phyloP scores from a whole-genome alignment of 129 eudicot species.

The Artemisia argyi region DNA sequence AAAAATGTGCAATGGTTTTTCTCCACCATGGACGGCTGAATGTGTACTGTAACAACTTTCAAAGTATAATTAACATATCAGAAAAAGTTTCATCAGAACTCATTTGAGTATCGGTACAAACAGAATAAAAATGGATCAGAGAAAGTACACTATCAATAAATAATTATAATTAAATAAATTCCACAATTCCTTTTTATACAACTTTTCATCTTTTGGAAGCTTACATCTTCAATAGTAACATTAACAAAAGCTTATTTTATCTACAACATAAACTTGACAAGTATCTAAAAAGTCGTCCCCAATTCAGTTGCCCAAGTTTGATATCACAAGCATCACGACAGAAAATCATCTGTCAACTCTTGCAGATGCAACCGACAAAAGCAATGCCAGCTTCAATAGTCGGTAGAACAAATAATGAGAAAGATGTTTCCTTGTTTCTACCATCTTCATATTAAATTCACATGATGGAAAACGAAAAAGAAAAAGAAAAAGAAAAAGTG shows the following conservation, averaged over 20 bases:
- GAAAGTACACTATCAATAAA: too few relatives aligned
- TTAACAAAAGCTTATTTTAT: not conserved
- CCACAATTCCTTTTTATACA: too few relatives aligned
- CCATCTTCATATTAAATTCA: too few relatives aligned
- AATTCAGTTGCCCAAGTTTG: not conserved
- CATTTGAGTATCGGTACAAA: not conserved
- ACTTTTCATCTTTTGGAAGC: not conserved
- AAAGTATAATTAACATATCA: not conserved
- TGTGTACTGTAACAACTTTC: not conserved
- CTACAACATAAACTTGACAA: not conserved
- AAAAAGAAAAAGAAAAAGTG: too few relatives aligned
- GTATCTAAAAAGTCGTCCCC: not conserved
- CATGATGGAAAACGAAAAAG: too few relatives aligned
- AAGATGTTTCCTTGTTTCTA: slow-evolving; percentile 14
- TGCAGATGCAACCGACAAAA: slow-evolving; percentile 11
- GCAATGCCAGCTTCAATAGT: slow-evolving; percentile 8
- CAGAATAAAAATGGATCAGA: not conserved
- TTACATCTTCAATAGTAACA: too few relatives aligned
- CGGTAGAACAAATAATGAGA: slow-evolving; percentile 10
- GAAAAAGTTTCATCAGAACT: too few relatives aligned
- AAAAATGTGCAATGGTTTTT: not conserved
- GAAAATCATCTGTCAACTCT: not conserved
- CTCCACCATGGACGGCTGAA: not conserved
- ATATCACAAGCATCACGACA: not conserved
- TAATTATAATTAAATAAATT: too few relatives aligned